Conservation (phyloP, 352 stramenopile species). For the Pythium folliculosum region DNA sequence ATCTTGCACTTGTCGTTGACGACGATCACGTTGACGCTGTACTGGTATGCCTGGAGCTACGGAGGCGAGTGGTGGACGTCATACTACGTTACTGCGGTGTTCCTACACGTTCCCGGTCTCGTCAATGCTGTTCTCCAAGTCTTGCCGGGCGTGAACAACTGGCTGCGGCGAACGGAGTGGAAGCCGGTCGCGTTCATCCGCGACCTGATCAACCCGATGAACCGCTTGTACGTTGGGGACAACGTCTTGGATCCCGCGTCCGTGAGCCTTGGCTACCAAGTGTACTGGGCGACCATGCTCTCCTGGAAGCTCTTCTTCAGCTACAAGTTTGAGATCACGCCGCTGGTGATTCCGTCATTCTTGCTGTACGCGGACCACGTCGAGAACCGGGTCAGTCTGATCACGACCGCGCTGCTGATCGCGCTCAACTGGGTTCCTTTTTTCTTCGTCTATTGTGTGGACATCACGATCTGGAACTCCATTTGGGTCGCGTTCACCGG, state of each 20-base stretch:
- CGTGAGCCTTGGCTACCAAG: constrained; percentile 89
- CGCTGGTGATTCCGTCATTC: constrained; percentile 94
- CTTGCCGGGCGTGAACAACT: constrained; percentile 76
- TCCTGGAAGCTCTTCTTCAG: constrained; percentile 98
- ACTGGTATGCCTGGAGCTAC: constrained; percentile 81
- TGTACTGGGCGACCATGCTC: constrained; percentile 95
- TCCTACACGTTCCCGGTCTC: constrained; percentile 70
- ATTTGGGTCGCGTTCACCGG: constrained; percentile 97
- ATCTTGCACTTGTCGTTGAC: constrained; percentile 64
- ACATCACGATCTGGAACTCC: constrained; percentile 98
- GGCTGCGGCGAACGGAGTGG: constrained; percentile 72
- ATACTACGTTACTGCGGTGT: constrained; percentile 56
- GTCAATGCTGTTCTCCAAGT: constrained; percentile 82
- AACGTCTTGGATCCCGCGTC: constrained; percentile 94
- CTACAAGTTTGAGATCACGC: constrained; percentile 98
- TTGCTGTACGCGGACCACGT: constrained; percentile 97
- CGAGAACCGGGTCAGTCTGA: constrained; percentile 81
- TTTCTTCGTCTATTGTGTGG: constrained; percentile 98
- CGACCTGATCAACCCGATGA: constrained; percentile 93
- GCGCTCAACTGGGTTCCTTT: constrained; percentile 96
- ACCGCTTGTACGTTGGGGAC: constrained; percentile 96
- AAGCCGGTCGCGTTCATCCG: constrained; percentile 66
- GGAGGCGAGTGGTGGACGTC: constrained; percentile 57
- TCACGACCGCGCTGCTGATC: constrained; percentile 90
- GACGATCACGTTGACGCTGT: constrained; percentile 68